Evolutionary conservation across 1,284 basidiomycete genomes (phyloP), one percentile per base, ranked within the genome.

Genomic region (Ustilago bromivora): DNA sequence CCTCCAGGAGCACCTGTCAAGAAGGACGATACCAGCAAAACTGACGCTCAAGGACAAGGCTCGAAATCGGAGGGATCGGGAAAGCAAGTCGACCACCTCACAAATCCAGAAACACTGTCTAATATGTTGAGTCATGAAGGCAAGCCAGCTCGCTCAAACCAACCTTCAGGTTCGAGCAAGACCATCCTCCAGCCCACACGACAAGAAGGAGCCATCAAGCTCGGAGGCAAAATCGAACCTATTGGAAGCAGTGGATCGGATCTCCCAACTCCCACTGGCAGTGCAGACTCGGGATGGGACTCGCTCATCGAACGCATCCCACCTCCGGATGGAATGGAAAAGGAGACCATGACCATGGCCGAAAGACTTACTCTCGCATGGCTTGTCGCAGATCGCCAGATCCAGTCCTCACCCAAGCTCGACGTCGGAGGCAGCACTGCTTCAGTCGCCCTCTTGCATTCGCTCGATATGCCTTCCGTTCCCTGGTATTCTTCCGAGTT

Each of bases 371-470:
- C 84, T 11, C 68, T 85, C 2, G 80, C 84, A 4, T 85, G 79
- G 72, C 76, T 85, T 5, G 76, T 83, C 13, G 78, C 83, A 11
- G 84, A 85, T 54, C 77, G 84, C 2, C 66, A 80, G 19, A 80
- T 85, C 46, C 83, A 84, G 36, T 62, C 79, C 5, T 76, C 75
- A 2, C 67, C 79, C 13, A 23, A 55, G 40, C 78, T 84, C 38
- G 60, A 74, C 49, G 73, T 79, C 43, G 88, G 88, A 41, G 96
- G 96, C 4, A 94, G 95, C 19, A 97, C 96, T 1, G 94, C 94
- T 1, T 96, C 94, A 0, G 90, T 98, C 2, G 93, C 92, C 0
- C 89, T 98, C 49, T 88, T 98, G 17, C 95, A 98, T 79, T 93
- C 94, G 41, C 88, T 98, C 12, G 89, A 90, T 73, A 91, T 93